Base-by-base conservation (phyloP, 371 early-diverging fungal species). In the Apophysomyces elegans region DNA sequence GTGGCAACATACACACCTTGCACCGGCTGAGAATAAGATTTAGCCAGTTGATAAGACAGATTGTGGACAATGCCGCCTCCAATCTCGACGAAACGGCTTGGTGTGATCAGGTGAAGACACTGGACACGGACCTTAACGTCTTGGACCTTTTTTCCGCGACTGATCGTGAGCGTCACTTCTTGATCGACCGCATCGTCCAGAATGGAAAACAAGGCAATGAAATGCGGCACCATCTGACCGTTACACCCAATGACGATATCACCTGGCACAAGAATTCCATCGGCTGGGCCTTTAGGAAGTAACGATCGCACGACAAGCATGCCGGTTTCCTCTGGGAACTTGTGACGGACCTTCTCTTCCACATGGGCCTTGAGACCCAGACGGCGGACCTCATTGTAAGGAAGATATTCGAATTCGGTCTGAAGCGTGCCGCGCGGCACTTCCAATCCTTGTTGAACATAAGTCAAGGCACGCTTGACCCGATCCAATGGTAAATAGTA, bases 21-120 rank as follows among this genome's bases (percentile, higher is more conserved):
- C 1, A 86, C 87, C 7, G 93, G 91, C 16, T 91, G 86, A 11
- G 83, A 83, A 71, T 88, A 93, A 11, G 84, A 84, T 59, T 91
- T 85, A 0, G 95, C 95, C 32, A 95, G 79, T 75, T 94, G 95
- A 69, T 93, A 96, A 16, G 90, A 90, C 13, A 95, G 77, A 63
- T 93, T 86, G 73, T 95, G 91, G 44, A 95, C 85, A 36, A 90
- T 85, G 26, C 88, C 90, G 57, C 96, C 97, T 54, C 96, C 96
- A 16, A 95, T 81, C 71, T 95, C 93, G 6, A 95, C 81, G 62
- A 87, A 88, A 26, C 83, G 74, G 67, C 81, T 76, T 1, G 94
- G 93, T 16, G 93, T 91, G 65, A 92, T 85, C 7, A 78, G 68
- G 66, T 94, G 92, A 64, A 96, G 72, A 72, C 96, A 94, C 68